phyloP scores from a whole-genome alignment of 306 rosid species.

The Gastrolobium bilobum region DNA sequence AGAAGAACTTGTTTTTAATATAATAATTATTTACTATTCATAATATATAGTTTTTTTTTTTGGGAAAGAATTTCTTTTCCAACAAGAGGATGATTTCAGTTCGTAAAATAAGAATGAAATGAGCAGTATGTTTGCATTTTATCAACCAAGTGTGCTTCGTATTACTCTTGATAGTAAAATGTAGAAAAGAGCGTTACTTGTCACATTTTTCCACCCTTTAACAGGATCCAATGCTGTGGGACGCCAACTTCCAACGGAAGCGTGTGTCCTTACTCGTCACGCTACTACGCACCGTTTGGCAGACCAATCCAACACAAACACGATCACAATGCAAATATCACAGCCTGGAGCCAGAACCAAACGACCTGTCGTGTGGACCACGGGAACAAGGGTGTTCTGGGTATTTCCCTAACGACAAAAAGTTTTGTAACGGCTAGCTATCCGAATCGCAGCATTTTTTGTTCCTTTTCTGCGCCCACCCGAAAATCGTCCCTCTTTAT shows the following conservation, averaged over 20 bases:
- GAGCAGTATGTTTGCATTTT: too few relatives aligned
- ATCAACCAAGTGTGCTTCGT: too few relatives aligned
- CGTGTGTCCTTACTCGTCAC: background rate
- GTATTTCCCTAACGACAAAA: conserved; percentile 1
- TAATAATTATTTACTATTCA: too few relatives aligned
- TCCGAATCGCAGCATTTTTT: background rate
- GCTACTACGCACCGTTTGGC: conserved; percentile 5
- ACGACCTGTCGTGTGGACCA: conserved; percentile 50
- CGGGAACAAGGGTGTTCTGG: background rate
- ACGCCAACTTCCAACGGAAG: conserved; percentile 21
- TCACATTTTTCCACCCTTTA: background rate
- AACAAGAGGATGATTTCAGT: too few relatives aligned
- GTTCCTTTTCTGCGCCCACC: conserved; percentile 32
- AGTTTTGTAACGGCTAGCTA: conserved; percentile 47
- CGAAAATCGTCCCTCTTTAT: background rate
- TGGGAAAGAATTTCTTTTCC: too few relatives aligned
- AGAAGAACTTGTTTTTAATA: too few relatives aligned
- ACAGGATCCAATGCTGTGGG: conserved; percentile 5
- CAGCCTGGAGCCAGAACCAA: conserved; percentile 43
- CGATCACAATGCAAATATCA: background rate
- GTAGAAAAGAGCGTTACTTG: too few relatives aligned
- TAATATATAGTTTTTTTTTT: too few relatives aligned
- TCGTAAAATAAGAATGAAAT: too few relatives aligned
- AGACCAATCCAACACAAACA: conserved; percentile 34
- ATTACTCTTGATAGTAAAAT: too few relatives aligned